Percentiles rank a stretch among this genome's conserved stretches.
Evolutionary conservation across 106 monocot species (phyloP).

Genomic region (Dendrobium chrysotoxum): DNA sequence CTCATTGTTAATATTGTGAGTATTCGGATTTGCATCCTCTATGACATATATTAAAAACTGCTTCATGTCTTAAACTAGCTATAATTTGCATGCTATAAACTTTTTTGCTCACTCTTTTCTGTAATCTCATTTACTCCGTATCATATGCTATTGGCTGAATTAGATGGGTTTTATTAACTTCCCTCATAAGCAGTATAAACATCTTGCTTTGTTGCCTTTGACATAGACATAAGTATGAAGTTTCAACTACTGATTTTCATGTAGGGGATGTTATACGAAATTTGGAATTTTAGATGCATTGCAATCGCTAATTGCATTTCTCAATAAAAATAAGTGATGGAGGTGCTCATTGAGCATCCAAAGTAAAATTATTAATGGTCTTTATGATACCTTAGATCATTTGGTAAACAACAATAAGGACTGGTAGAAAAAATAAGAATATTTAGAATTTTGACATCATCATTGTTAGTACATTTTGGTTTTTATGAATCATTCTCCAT

Average conservation of each 20-base stretch:
- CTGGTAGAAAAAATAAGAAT: neutral
- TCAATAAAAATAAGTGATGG: neutral
- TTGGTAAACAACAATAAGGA: neutral
- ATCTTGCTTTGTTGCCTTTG: neutral
- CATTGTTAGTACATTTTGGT: neutral
- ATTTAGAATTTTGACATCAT: neutral
- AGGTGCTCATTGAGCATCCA: neutral
- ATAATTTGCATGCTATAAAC: neutral
- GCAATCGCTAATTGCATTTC: neutral
- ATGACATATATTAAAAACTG: neutral
- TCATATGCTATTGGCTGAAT: neutral
- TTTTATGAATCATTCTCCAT: neutral
- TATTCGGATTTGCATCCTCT: neutral
- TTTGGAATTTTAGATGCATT: neutral
- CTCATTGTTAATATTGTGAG: neutral
- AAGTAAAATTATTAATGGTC: neutral
- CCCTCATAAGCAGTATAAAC: neutral
- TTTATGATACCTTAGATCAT: neutral
- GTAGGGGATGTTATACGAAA: neutral
- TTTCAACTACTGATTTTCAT: neutral
- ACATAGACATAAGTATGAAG: neutral
- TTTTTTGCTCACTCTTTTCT: neutral
- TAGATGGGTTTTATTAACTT: neutral
- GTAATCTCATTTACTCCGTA: neutral
- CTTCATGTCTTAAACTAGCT: neutral